Conservation (phyloP, 345 rosid genomes). For the Lepidium sativum region DNA sequence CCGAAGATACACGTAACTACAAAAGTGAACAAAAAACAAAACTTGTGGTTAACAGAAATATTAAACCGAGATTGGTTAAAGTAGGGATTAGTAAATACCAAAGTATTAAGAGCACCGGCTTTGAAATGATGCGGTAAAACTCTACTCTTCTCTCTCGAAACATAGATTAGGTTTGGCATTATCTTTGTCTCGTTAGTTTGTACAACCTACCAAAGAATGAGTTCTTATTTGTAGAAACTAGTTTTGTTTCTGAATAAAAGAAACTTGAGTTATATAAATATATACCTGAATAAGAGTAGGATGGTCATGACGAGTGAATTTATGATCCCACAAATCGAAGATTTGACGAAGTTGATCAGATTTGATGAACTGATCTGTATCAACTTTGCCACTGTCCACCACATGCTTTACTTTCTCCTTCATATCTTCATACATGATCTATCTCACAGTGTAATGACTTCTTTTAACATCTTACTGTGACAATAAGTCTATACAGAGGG, state of each 20-base stretch:
- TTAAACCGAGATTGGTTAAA: not conserved
- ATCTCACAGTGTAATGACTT: too few relatives aligned
- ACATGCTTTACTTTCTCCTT: constrained; percentile 39
- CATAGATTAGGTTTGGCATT: constrained; percentile 52
- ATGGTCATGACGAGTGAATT: constrained; percentile 49
- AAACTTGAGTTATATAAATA: not conserved
- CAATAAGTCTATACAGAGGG: too few relatives aligned
- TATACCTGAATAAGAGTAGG: constrained; percentile 58
- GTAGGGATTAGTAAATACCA: constrained; percentile 24
- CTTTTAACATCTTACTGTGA: too few relatives aligned
- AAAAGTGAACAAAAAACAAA: not conserved
- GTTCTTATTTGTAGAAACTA: not conserved
- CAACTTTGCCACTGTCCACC: constrained; percentile 35
- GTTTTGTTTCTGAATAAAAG: not conserved
- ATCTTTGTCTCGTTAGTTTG: constrained; percentile 25
- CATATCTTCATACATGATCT: constrained; percentile 58
- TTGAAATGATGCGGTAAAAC: constrained; percentile 46
- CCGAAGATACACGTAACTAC: constrained; percentile 66
- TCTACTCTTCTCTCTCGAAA: constrained; percentile 49
- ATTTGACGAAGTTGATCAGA: constrained; percentile 17
- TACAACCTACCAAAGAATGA: constrained; percentile 30
- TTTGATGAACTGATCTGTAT: constrained; percentile 5
- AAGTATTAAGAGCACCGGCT: constrained; percentile 66
- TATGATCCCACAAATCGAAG: constrained; percentile 33
- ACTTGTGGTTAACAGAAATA: not conserved